phyloP scores from a whole-genome alignment of 495 filamentous ascomycete genomes.

The Hypomontagnella monticulosa region DNA sequence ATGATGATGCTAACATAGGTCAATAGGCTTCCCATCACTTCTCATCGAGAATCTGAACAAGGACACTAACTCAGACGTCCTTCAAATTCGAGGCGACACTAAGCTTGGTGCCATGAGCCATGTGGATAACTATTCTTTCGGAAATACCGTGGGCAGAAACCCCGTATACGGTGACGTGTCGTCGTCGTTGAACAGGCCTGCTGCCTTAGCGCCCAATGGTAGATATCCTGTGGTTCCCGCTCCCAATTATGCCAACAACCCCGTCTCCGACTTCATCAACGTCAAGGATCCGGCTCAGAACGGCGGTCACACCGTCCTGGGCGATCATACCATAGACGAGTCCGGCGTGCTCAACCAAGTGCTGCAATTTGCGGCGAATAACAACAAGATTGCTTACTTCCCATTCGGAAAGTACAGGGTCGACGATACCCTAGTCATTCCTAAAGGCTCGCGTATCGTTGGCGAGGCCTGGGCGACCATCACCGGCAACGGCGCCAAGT shows the following conservation, averaged over 20 bases:
- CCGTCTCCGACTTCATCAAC: slow-evolving; percentile 53
- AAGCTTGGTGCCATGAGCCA: slow-evolving; percentile 37
- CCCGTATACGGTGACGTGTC: slow-evolving; percentile 66
- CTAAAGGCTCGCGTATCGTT: slow-evolving; percentile 63
- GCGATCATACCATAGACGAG: slow-evolving; percentile 53
- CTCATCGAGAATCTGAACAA: slow-evolving; percentile 56
- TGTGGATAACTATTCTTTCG: slow-evolving; percentile 50
- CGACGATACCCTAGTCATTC: slow-evolving; percentile 59
- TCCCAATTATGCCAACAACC: slow-evolving; percentile 51
- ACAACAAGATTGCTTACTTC: slow-evolving; percentile 56
- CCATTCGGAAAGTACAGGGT: slow-evolving; percentile 61
- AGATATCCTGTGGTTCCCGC: slow-evolving; percentile 47
- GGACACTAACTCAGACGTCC: slow-evolving; percentile 46
- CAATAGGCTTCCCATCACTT: slow-evolving; percentile 49
- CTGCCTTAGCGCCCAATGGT: slow-evolving; percentile 46
- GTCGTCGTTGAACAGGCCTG: slow-evolving; percentile 41
- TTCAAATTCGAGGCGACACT: slow-evolving; percentile 42
- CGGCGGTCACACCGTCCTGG: slow-evolving; percentile 49
- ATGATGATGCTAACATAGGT: background rate
- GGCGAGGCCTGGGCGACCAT: slow-evolving; percentile 62
- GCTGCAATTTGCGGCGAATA: slow-evolving; percentile 46
- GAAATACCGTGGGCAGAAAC: slow-evolving; percentile 68
- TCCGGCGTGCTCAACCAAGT: slow-evolving; percentile 51
- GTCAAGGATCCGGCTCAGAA: slow-evolving; percentile 55
- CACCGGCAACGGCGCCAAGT: slow-evolving; percentile 58